A percentile compares a stretch with the other conserved stretches of the same genome.
Evolutionary conservation across 805 yeast genomes (phyloP).

Genomic region (Metschnikowia lochheadii): DNA sequence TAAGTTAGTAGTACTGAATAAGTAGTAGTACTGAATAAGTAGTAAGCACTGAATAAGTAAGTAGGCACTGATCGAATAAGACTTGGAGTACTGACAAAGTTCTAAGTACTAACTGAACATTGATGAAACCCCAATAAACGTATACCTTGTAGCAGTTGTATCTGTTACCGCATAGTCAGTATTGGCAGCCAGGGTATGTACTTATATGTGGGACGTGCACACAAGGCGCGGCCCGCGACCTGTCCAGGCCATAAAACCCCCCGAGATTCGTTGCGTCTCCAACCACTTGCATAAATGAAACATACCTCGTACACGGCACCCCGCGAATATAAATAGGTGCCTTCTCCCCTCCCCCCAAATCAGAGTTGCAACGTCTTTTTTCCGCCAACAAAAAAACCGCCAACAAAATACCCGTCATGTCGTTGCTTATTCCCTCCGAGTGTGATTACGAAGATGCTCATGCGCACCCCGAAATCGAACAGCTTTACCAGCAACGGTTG

Average conservation of each 20-base stretch:
- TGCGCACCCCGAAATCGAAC: slow-evolving; percentile 10
- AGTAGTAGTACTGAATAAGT: too few relatives aligned
- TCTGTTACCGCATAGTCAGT: too few relatives aligned
- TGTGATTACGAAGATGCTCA: slow-evolving; percentile 27
- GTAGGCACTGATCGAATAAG: too few relatives aligned
- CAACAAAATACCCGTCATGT: slow-evolving; percentile 4
- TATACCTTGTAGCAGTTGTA: too few relatives aligned
- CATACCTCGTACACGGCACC: not conserved
- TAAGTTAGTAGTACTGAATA: too few relatives aligned
- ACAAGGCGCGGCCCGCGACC: not conserved
- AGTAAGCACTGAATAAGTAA: too few relatives aligned
- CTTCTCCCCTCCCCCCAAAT: not conserved
- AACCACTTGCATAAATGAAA: not conserved
- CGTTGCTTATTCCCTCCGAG: slow-evolving; percentile 23
- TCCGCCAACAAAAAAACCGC: too few relatives aligned
- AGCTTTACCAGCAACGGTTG: slow-evolving; percentile 8
- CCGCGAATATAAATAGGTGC: not conserved
- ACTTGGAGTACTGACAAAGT: too few relatives aligned
- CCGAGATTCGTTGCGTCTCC: not conserved
- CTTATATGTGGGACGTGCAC: not conserved
- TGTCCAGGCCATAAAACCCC: not conserved
- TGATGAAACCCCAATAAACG: too few relatives aligned
- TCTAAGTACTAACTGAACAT: too few relatives aligned
- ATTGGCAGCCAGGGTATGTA: too few relatives aligned
- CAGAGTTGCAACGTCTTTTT: not conserved